These are phyloP conservation scores for Brachypodium distachyon DNA, from an alignment of 202 grass and related monocot species.

Conservation along the genomic window DNA sequence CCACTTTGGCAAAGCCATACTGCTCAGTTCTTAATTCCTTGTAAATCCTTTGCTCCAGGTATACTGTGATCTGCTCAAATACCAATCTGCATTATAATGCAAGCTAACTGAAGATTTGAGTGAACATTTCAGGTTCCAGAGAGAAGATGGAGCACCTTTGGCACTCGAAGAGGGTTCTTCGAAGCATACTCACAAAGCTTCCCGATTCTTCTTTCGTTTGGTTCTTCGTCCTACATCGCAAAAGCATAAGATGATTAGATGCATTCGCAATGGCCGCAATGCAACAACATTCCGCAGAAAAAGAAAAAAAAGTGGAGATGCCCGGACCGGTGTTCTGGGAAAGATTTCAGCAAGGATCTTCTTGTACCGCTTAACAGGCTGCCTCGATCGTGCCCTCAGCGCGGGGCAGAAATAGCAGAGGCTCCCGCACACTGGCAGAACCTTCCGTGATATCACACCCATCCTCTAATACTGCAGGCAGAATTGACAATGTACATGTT, in stretches of 20 bases:
- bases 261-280: background rate
- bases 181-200: slow-evolving; percentile 93
- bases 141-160: slow-evolving; percentile 44
- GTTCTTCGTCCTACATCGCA: slow-evolving; percentile 63
- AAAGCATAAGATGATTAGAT: background rate
- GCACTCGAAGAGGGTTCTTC: slow-evolving; percentile 82
- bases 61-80: slow-evolving; percentile 71
- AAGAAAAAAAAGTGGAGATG: background rate
- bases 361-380: slow-evolving; percentile 97
- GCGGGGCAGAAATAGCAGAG: slow-evolving; percentile 83
- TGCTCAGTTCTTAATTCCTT: slow-evolving; percentile 81
- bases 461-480: slow-evolving; percentile 44
- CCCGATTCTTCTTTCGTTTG: slow-evolving; percentile 82
- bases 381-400: slow-evolving; percentile 66
- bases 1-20: slow-evolving; percentile 79
- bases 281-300: background rate
- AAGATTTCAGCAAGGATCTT: slow-evolving; percentile 91
- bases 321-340: slow-evolving; percentile 64
- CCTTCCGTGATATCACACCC: slow-evolving; percentile 65
- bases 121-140: background rate
- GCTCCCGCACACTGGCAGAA: slow-evolving; percentile 52
- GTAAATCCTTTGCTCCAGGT: slow-evolving; percentile 89
- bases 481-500: background rate
- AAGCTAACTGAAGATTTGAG: background rate
- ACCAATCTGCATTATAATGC: background rate